These are phyloP conservation scores for Phytophthora pluvialis DNA, from an alignment of 352 stramenopile genomes.

Conservation along the genomic window DNA sequence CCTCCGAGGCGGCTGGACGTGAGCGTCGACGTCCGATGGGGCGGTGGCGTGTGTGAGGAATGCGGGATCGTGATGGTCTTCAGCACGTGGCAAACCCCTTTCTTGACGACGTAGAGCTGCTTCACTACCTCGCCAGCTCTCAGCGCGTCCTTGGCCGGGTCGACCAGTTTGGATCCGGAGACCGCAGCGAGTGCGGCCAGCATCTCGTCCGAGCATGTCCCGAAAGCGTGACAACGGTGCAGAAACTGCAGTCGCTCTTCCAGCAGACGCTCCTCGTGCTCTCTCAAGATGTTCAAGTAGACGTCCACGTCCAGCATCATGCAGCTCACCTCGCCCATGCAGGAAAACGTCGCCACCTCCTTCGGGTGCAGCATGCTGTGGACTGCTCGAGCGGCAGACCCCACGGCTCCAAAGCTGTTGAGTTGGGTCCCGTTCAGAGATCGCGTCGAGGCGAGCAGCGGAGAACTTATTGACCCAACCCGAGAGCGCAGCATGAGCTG, in stretches of 20 bases:
- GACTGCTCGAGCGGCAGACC: conserved; percentile 10
- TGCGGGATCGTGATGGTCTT: conserved; percentile 55
- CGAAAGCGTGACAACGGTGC: conserved; percentile 66
- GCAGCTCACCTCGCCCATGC: conserved; percentile 60
- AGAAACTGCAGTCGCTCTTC: conserved; percentile 63
- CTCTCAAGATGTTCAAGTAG: conserved; percentile 57
- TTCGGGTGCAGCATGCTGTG: conserved; percentile 13
- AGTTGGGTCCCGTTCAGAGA: conserved; percentile 24
- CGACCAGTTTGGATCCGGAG: conserved; percentile 57
- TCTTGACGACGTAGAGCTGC: conserved; percentile 71
- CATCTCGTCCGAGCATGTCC: conserved; percentile 60
- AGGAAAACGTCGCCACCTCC: conserved; percentile 56
- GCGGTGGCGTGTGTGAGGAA: not conserved
- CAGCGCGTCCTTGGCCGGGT: conserved; percentile 60
- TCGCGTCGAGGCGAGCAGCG: conserved; percentile 20
- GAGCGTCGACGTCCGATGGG: conserved; percentile 2
- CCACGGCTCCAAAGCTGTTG: conserved; percentile 12
- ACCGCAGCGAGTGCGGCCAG: conserved; percentile 52
- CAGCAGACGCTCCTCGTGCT: conserved; percentile 52
- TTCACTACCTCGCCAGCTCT: conserved; percentile 63
- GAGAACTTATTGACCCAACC: conserved; percentile 16
- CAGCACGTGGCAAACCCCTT: conserved; percentile 71
- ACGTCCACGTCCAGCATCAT: conserved; percentile 55
- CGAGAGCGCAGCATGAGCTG: conserved; percentile 33
- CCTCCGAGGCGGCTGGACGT: not conserved